Evolutionary conservation across 2,329 filamentous ascomycete species (phyloP), one percentile per base, ranked within the genome.

Genomic region (Aphanocladium album): DNA sequence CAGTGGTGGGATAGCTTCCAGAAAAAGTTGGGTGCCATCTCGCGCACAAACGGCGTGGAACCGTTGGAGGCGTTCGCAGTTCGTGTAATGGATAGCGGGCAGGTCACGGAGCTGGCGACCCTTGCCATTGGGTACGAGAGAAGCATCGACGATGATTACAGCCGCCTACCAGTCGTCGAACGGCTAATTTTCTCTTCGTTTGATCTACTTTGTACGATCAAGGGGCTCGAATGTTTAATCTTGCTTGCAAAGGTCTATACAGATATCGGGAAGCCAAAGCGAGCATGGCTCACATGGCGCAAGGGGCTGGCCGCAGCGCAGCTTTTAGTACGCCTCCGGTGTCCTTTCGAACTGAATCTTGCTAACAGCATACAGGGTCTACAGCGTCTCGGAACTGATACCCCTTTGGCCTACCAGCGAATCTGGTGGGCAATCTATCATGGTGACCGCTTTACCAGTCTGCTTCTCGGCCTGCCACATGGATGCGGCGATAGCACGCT

Each of bases 401-500:
- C 23, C 74, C 71, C 60, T 72, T 73, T 16, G 70, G 71, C n/a
- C 53, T 65, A 16, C 72, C 70, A 17, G 64, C 64, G 35, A 65
- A 60, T 63, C 6, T 67, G 66, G 66, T 60, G 39, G 56, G 39
- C 51, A 17, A 58, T 68, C 7, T 68, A 66, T 57, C 64, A 67
- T 16, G 64, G 71, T 12, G 76, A 79, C 60, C 74, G 77, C 17
- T 76, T 78, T 64, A 63, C 74, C 14, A 77, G 74, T 19, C 66
- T 79, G 21, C 69, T 79, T 7, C 73, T 79, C 16, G 76, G 76
- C n/a, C 70, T 79, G 11, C 77, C 77, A 1, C 76, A 77, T 59
- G 73, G 72, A 33, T 71, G 78, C 43, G 67, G 61, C 62, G 75
- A 78, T 62, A 37, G 12, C 7, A 21, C n/a, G n/a, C n/a, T 46